Evolutionary conservation across 192 early-diverging fungal genomes (phyloP), one percentile per base, ranked within the genome.

Genomic region (Podila clonocystis): DNA sequence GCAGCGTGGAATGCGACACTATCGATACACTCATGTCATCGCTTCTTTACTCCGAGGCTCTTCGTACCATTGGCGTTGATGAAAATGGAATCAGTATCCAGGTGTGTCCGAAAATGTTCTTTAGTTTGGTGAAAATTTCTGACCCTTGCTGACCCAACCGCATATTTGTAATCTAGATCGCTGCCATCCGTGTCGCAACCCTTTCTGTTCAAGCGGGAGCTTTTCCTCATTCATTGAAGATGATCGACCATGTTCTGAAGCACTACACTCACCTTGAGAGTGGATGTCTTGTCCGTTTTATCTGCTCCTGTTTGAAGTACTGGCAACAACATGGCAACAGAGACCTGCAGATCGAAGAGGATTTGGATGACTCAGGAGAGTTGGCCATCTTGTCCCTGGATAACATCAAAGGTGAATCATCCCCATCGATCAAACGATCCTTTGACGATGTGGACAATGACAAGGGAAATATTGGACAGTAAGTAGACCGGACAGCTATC

Each of bases 81-180:
- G 63, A 38, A 28, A 71, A 68, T 34, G 75, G 75, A 4, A 59
- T 28, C 24, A 63, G 41, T 22, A 58, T 78, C 20, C 75, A 78
- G 59, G 75, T 70, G 65, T 65, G 59, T 31, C 28, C 50, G 31
- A 64, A 50, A 33, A 34, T 52, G 17, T 50, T 1, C 15, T 20
- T 33, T 13, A 9, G 31, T 4, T 55, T 7, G 9, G 34, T 9
- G 34, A 6, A 9, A 60, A 63, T 19, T 45, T 36, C 1, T 12
- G 2, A 11, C 0, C 17, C 49, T 70, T 58, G 29, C 19, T 31
- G 30, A 34, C 19, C 19, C 28, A 58, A 8, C 7, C 28, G 20
- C n/a, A 13, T 26, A 1, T 24, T 72, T 8, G 20, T 11, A 22
- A 29, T 17, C n/a, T 34, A 69, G 77, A 20, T 60, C 12, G 49